These are phyloP conservation scores for Podaxis sp. DNA, from an alignment of 768 basidiomycete genomes.

Conservation along the genomic window DNA sequence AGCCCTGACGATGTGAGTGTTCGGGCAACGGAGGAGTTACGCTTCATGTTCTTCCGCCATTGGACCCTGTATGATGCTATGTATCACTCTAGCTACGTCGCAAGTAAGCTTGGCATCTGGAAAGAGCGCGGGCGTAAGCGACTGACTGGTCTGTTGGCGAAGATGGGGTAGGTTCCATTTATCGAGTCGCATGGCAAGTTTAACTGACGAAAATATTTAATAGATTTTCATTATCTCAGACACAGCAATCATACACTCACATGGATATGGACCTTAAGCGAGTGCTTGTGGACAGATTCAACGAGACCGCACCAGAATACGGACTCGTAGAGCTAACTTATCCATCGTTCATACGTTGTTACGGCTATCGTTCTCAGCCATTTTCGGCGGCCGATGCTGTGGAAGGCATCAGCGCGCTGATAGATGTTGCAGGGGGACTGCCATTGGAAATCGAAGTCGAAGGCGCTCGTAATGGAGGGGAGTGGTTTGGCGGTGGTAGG, in stretches of 20 bases:
- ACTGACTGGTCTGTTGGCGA: constrained; percentile 88
- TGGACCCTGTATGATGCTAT: constrained; percentile 99
- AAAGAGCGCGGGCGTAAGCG: constrained; percentile 89
- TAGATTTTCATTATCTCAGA: constrained; percentile 92
- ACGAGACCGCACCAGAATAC: constrained; percentile 90
- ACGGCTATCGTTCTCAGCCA: constrained; percentile 85
- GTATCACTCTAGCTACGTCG: constrained; percentile 96
- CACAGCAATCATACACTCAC: constrained; percentile 89
- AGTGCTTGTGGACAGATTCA: constrained; percentile 74
- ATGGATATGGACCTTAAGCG: constrained; percentile 97
- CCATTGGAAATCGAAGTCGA: constrained; percentile 88
- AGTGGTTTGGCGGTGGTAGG: constrained; percentile 89
- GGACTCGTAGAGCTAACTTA: constrained; percentile 92
- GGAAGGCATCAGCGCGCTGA: constrained; percentile 80
- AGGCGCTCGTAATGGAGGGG: constrained; percentile 85
- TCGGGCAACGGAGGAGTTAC: constrained; percentile 81
- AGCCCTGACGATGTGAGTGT: constrained; percentile 85
- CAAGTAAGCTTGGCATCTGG: constrained; percentile 94
- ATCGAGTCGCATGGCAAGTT: neutral
- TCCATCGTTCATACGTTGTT: constrained; percentile 90
- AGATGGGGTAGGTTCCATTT: constrained; percentile 81
- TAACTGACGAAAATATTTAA: neutral
- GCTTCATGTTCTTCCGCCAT: constrained; percentile 94
- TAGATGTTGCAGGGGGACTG: constrained; percentile 92
- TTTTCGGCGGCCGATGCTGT: constrained; percentile 92